These are phyloP conservation scores for Fusarium sp. DNA, from an alignment of 2,329 filamentous ascomycete species.

Conservation along the genomic window DNA sequence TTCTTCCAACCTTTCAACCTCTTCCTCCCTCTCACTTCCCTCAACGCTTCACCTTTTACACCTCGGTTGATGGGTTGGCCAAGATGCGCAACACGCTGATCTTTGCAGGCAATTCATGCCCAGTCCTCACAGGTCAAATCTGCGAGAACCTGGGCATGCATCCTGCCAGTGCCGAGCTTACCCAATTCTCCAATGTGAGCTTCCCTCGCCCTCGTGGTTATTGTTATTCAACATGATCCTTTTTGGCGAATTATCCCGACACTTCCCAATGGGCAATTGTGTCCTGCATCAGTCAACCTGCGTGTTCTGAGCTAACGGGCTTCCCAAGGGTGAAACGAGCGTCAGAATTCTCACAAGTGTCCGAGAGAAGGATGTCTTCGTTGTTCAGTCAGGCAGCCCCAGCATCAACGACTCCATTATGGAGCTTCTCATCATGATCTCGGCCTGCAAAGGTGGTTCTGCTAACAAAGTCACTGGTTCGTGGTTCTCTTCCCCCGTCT, in stretches of 20 bases:
- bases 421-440: conserved; percentile 99
- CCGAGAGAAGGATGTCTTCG: conserved; percentile 98
- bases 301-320: conserved; percentile 41
- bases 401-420: conserved; percentile 99
- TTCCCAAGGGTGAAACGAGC: conserved; percentile 74
- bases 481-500: conserved; percentile 49
- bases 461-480: conserved; percentile 96
- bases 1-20: conserved; percentile 40
- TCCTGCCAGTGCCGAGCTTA: conserved; percentile 75
- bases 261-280: background rate
- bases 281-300: conserved; percentile 13
- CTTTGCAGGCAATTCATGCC: conserved; percentile 78
- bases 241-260: conserved; percentile 26
- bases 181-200: conserved; percentile 79
- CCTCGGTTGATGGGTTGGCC: conserved; percentile 48
- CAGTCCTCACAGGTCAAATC: conserved; percentile 75
- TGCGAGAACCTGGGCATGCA: conserved; percentile 78
- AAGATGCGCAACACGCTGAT: conserved; percentile 77
- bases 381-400: conserved; percentile 95
- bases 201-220: conserved; percentile 47
- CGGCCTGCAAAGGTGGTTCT: conserved; percentile 97
- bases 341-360: conserved; percentile 81
- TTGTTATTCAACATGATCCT: conserved; percentile 21
- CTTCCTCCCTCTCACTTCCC: conserved; percentile 42
- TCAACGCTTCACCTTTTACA: conserved; percentile 43